A percentile compares a stretch with the other conserved stretches of the same genome.
Evolutionary conservation across 2,329 filamentous ascomycete genomes (phyloP).

Genomic region (Thielaviopsis populi): DNA sequence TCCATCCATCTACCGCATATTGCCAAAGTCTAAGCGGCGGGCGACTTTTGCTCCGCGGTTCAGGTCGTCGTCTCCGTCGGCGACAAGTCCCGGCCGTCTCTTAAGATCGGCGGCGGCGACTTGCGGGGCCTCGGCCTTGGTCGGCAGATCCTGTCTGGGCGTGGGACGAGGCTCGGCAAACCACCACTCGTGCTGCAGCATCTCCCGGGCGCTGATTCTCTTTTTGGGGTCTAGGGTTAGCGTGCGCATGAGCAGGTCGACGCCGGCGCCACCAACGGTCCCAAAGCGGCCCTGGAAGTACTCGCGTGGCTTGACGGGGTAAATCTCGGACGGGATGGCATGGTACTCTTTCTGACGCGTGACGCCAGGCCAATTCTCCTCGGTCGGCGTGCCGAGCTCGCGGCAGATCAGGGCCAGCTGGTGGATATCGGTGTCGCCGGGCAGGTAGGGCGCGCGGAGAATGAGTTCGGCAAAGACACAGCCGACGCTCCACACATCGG

Average conservation of each 20-base stretch:
- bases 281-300: constrained; percentile 67
- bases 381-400: constrained; percentile 75
- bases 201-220: constrained; percentile 59
- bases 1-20: constrained; percentile 7
- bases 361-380: constrained; percentile 92
- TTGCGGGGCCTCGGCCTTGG: constrained; percentile 53
- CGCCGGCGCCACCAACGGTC: constrained; percentile 64
- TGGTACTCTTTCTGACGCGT: constrained; percentile 59
- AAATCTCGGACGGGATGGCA: constrained; percentile 47
- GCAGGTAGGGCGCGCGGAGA: constrained; percentile 66
- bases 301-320: constrained; percentile 48
- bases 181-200: constrained; percentile 80
- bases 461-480: constrained; percentile 87
- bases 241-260: constrained; percentile 77
- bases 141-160: constrained; percentile 64
- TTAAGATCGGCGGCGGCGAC: constrained; percentile 66
- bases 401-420: constrained; percentile 75
- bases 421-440: constrained; percentile 70
- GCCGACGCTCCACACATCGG: constrained; percentile 89
- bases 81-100: constrained; percentile 37
- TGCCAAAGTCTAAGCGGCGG: constrained; percentile 64
- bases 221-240: constrained; percentile 75
- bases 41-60: constrained; percentile 61
- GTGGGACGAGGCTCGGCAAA: constrained; percentile 68
- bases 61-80: constrained; percentile 45